Conservation (phyloP, 805 yeast species). For the Sugiyamaella boreocaroliniensis region DNA sequence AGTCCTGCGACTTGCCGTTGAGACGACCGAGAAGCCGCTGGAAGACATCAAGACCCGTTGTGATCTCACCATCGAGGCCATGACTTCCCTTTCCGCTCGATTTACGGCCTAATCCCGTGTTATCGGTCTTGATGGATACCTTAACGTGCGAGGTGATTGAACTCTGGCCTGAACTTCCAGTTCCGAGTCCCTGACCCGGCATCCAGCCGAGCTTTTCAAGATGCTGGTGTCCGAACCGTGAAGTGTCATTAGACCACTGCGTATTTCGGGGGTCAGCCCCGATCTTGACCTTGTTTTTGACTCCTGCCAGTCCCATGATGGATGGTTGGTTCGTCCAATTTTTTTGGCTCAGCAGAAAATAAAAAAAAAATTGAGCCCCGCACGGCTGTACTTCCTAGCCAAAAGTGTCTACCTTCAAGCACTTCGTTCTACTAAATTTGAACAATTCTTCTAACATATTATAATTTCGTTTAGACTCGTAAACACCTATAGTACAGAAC, state of each 20-base stretch:
- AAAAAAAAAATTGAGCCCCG: not conserved
- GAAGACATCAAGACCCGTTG: constrained; percentile 87
- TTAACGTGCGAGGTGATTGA: constrained; percentile 77
- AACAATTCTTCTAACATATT: not conserved
- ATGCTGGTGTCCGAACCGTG: constrained; percentile 81
- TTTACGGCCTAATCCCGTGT: constrained; percentile 83
- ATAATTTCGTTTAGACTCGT: not conserved
- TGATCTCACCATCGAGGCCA: constrained; percentile 61
- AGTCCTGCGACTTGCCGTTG: constrained; percentile 74
- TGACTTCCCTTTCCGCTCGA: constrained; percentile 35
- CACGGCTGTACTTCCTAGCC: not conserved
- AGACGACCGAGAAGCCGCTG: constrained; percentile 84
- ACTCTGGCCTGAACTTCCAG: constrained; percentile 33
- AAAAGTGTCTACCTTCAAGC: too few relatives aligned
- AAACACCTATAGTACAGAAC: constrained; percentile 2
- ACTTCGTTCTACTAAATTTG: too few relatives aligned
- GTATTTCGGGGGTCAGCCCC: constrained; percentile 94
- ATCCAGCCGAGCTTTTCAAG: constrained; percentile 81
- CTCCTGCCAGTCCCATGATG: constrained; percentile 44
- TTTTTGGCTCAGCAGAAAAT: constrained; percentile 13
- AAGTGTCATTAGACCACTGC: constrained; percentile 72
- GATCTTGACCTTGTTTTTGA: constrained; percentile 72
- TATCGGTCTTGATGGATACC: constrained; percentile 75
- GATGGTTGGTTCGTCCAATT: not conserved
- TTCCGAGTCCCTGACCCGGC: constrained; percentile 86